A percentile compares a stretch with the other conserved stretches of the same genome.
phyloP scores from a whole-genome alignment of 495 filamentous ascomycete genomes.

The Cladorrhinum samala region DNA sequence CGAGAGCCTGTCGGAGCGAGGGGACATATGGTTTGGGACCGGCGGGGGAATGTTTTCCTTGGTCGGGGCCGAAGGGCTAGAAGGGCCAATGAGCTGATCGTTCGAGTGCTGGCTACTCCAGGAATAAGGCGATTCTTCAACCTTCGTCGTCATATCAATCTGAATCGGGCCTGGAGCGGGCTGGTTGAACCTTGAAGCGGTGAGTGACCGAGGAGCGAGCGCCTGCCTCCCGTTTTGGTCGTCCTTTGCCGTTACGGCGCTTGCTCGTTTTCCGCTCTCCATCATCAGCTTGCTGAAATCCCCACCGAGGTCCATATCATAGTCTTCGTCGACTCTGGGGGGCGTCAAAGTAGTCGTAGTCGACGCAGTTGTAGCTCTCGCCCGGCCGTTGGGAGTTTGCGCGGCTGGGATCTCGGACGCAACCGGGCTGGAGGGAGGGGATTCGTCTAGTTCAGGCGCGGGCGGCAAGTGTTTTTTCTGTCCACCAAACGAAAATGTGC shows the following conservation, averaged over 20 bases:
- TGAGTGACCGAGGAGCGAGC: slow-evolving; percentile 30
- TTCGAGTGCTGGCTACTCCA: slow-evolving; percentile 63
- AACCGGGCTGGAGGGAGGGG: slow-evolving; percentile 29
- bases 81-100: slow-evolving; percentile 51
- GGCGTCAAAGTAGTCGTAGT: slow-evolving; percentile 63
- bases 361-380: slow-evolving; percentile 42
- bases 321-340: slow-evolving; percentile 57
- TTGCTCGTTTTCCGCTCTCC: slow-evolving; percentile 50
- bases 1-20: slow-evolving; percentile 11
- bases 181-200: slow-evolving; percentile 34
- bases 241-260: slow-evolving; percentile 36
- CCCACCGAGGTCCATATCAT: slow-evolving; percentile 51
- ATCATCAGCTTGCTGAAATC: slow-evolving; percentile 68
- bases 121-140: slow-evolving; percentile 58
- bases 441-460: slow-evolving; percentile 38
- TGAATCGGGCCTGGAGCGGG: slow-evolving; percentile 55
- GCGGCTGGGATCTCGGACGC: slow-evolving; percentile 22
- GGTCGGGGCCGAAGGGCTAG: slow-evolving; percentile 26
- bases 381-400: slow-evolving; percentile 30
- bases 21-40: slow-evolving; percentile 29
- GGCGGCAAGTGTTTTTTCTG: slow-evolving; percentile 44
- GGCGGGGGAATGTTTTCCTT: slow-evolving; percentile 27
- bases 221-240: slow-evolving; percentile 25
- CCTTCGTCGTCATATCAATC: slow-evolving; percentile 48
- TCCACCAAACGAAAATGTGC: slow-evolving; percentile 70